Conservation (phyloP, 129 eudicot species). For the Centella asiatica region DNA sequence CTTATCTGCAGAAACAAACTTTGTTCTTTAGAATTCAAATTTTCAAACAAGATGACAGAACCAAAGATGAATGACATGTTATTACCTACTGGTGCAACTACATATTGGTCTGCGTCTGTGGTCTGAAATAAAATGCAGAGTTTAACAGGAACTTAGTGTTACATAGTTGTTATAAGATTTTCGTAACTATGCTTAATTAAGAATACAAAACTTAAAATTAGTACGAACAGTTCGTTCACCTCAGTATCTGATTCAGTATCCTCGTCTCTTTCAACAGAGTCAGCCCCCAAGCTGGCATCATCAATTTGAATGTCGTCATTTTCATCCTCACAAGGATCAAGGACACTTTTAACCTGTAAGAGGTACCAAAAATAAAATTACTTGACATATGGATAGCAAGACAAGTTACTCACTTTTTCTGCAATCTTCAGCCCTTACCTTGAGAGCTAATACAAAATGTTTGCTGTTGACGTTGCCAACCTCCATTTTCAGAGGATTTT, state of each 20-base stretch:
- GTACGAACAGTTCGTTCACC: conserved; percentile 33
- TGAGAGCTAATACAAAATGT: conserved; percentile 81
- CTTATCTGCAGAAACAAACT: conserved; percentile 39
- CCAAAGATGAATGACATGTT: not conserved
- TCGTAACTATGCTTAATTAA: not conserved
- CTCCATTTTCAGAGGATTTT: conserved; percentile 85
- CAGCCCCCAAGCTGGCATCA: conserved; percentile 69
- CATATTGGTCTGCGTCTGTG: conserved; percentile 60
- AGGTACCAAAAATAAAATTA: not conserved
- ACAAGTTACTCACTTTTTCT: not conserved
- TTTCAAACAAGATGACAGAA: conserved; percentile 5
- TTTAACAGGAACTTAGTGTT: conserved; percentile 3
- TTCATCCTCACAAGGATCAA: conserved; percentile 94
- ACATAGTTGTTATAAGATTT: conserved; percentile 6
- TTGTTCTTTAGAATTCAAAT: conserved; percentile 1
- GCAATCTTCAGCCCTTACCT: conserved; percentile 38
- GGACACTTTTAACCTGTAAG: conserved; percentile 86
- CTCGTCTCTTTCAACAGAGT: conserved; percentile 57
- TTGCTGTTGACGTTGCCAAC: conserved; percentile 98
- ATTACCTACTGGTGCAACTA: conserved; percentile 79
- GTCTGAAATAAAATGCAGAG: conserved; percentile 32
- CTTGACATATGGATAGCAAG: not conserved
- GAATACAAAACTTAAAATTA: not conserved
- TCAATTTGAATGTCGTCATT: conserved; percentile 45
- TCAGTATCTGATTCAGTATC: conserved; percentile 67